Evolutionary conservation across 345 rosid genomes (phyloP), one percentile per base, ranked within the genome.

Genomic region (Citrus medica): DNA sequence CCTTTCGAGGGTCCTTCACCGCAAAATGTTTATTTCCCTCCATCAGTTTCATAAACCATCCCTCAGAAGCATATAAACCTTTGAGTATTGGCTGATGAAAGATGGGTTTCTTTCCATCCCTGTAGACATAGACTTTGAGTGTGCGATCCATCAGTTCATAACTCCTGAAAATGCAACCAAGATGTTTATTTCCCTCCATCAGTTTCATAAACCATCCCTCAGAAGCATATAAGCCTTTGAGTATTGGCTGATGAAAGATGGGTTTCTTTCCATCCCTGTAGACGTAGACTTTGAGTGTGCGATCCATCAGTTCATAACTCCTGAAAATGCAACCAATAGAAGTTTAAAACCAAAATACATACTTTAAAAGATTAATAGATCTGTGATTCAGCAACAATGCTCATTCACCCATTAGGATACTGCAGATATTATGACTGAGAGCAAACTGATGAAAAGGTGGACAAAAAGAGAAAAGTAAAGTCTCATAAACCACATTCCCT

Each of bases 121-220:
- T 90, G 63, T 96, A 96, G 19, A 91, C 84, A 24, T 92, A 96
- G 64, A 93, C 88, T 83, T 89, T 92, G 78, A 96, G 97, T 1
- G 67, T 86, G 66, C 81, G 89, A 81, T 93, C 93, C 99, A 96
- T 96, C 76, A 96, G 94, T 40, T 96, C 98, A 58, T 93, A 92
- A 83, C 99, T 96, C 99, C 99, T 93, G 86, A 40, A 85, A 64
- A 73, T 75, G 72, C 71, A 79, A 76, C 69, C 76, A 83, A 82
- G 28, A 69, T 38, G 97, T 79, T 86, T 92, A 77, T 84, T 92
- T 74, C 89, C 91, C 87, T 90, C 94, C 98, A 93, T 88, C 81
- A 93, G 87, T 85, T 93, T 96, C 99, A 96, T 96, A 80, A 96
- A 96, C 99, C 99, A 96, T 69, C 99, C 99, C 59, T 96, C 99